Conservation (phyloP, 139 green algal genomes). For the Coelastrella sp. region DNA sequence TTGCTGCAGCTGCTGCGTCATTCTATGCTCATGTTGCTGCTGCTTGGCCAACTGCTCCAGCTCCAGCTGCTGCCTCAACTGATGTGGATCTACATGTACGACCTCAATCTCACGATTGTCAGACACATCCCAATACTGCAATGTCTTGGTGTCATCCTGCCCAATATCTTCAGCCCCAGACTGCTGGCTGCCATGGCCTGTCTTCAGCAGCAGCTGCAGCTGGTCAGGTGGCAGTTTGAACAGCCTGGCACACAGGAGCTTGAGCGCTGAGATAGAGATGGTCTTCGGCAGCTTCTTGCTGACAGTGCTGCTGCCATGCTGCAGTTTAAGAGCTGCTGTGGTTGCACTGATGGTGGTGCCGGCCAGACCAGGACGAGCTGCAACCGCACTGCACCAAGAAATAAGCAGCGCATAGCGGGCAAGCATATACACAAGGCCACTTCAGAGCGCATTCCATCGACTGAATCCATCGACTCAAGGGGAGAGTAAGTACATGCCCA, state of each 20-base stretch:
- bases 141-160: slow-evolving; percentile 33
- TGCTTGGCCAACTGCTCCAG: background rate
- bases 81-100: slow-evolving; percentile 41
- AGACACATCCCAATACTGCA: slow-evolving; percentile 17
- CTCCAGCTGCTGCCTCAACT: background rate
- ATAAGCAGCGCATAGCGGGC: background rate
- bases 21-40: slow-evolving; percentile 35
- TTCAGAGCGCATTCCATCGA: no score
- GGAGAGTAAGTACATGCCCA: no score
- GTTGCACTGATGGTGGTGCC: slow-evolving; percentile 50
- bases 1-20: slow-evolving; percentile 46
- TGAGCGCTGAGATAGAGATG: slow-evolving; percentile 57
- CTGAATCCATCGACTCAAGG: no score
- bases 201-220: slow-evolving; percentile 54
- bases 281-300: slow-evolving; percentile 65
- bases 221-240: slow-evolving; percentile 61
- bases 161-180: slow-evolving; percentile 52
- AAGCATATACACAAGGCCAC: no score
- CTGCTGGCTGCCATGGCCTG: slow-evolving; percentile 1
- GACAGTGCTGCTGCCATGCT: background rate
- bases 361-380: background rate
- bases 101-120: slow-evolving; percentile 54
- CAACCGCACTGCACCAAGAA: background rate
- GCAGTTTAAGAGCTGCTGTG: slow-evolving; percentile 17
- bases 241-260: slow-evolving; percentile 63